phyloP scores from a whole-genome alignment of 163 green algal species.

The Picocystis sp. region DNA sequence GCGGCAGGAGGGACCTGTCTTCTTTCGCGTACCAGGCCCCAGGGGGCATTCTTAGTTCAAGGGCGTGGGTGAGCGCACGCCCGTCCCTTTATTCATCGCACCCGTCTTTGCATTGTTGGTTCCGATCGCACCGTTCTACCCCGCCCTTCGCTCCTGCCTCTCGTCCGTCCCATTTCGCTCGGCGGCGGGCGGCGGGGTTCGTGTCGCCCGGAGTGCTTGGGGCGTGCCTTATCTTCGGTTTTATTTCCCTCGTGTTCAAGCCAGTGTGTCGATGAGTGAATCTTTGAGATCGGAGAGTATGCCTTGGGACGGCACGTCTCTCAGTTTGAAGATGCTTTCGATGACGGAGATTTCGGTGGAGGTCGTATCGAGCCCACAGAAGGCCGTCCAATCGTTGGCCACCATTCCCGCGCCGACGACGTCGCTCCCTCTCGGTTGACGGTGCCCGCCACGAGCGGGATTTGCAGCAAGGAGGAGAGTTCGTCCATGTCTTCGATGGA shows the following conservation, averaged over 20 bases:
- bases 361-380: constrained; percentile 93
- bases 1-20: too few relatives aligned
- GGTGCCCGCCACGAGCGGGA: constrained; percentile 92
- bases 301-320: constrained; percentile 44
- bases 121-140: too few relatives aligned
- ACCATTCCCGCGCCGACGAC: constrained; percentile 88
- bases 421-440: constrained; percentile 94
- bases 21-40: too few relatives aligned
- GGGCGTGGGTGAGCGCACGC: too few relatives aligned
- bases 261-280: constrained; percentile 76
- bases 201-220: too few relatives aligned
- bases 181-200: too few relatives aligned
- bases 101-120: too few relatives aligned
- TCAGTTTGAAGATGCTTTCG: constrained; percentile 80
- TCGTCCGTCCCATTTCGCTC: too few relatives aligned
- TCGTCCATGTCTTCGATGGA: constrained; percentile 95
- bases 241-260: constrained; percentile 31
- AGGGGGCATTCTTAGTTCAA: too few relatives aligned
- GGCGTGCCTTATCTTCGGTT: neutral
- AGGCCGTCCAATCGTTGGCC: constrained; percentile 94
- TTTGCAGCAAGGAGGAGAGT: constrained; percentile 72
- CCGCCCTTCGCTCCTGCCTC: too few relatives aligned
- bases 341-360: constrained; percentile 91
- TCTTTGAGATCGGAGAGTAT: constrained; percentile 84
- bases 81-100: too few relatives aligned